Conservation (phyloP, 176 grass and related monocot genomes). For the Elaeis guineensis region DNA sequence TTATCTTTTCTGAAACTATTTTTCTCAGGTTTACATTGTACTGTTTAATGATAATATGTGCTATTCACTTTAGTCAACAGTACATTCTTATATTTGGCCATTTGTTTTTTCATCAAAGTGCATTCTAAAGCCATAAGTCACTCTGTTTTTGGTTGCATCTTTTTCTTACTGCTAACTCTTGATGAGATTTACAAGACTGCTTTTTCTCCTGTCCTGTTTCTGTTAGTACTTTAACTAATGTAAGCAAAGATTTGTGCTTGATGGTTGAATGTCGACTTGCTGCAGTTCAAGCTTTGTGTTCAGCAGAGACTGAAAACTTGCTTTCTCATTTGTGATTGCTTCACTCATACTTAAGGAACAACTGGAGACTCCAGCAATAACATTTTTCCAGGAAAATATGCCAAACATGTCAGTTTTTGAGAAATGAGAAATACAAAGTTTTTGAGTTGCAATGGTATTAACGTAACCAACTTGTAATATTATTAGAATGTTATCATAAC, state of each 20-base stretch:
- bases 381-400: constrained; percentile 74
- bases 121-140: too few relatives aligned
- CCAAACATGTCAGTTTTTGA: constrained; percentile 47
- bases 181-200: not conserved
- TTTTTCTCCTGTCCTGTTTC: not conserved
- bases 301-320: constrained; percentile 42
- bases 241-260: not conserved
- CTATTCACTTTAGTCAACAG: too few relatives aligned
- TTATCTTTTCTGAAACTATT: too few relatives aligned
- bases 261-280: constrained; percentile 41
- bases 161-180: too few relatives aligned
- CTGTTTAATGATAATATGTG: too few relatives aligned
- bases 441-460: constrained; percentile 57
- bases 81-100: too few relatives aligned
- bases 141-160: too few relatives aligned
- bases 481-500: too few relatives aligned
- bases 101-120: too few relatives aligned
- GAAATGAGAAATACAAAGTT: constrained; percentile 31
- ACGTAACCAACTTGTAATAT: too few relatives aligned
- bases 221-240: not conserved
- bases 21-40: too few relatives aligned
- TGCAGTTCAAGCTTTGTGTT: constrained; percentile 45
- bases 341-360: constrained; percentile 56
- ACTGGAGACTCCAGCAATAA: constrained; percentile 40
- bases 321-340: constrained; percentile 42